phyloP scores from a whole-genome alignment of 2,329 filamentous ascomycete genomes.

The Colletotrichum graminicola region DNA sequence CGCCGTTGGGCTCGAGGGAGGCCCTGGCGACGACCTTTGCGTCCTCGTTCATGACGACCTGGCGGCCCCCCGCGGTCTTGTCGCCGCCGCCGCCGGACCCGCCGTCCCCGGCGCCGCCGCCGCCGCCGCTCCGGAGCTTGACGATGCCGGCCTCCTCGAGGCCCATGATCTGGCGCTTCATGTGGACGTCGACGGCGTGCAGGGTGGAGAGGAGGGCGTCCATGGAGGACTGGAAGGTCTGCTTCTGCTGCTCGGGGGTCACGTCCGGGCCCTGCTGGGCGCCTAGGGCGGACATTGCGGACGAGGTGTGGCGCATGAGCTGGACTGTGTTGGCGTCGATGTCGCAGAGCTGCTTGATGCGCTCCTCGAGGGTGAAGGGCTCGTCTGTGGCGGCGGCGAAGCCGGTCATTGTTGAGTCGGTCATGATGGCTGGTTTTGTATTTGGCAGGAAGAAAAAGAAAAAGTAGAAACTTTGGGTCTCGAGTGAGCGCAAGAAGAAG shows the following conservation, averaged over 20 bases:
- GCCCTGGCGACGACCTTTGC: slow-evolving; percentile 47
- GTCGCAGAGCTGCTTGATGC: slow-evolving; percentile 82
- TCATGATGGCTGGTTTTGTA: slow-evolving; percentile 13
- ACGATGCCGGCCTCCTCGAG: slow-evolving; percentile 87
- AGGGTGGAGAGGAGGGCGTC: slow-evolving; percentile 79
- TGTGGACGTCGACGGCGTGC: slow-evolving; percentile 78
- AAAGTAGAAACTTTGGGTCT: no score
- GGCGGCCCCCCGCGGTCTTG: slow-evolving; percentile 40
- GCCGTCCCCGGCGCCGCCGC: not conserved
- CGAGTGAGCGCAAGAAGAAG: no score
- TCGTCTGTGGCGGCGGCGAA: slow-evolving; percentile 50
- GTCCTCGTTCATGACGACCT: slow-evolving; percentile 44
- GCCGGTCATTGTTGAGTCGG: slow-evolving; percentile 37
- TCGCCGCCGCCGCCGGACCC: not conserved
- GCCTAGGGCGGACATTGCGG: slow-evolving; percentile 57
- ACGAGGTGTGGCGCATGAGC: slow-evolving; percentile 59
- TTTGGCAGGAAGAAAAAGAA: no score
- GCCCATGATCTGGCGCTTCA: slow-evolving; percentile 82
- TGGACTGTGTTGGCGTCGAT: slow-evolving; percentile 74
- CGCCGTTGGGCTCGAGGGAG: slow-evolving; percentile 66
- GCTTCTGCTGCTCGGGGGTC: slow-evolving; percentile 55
- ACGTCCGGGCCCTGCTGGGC: slow-evolving; percentile 59
- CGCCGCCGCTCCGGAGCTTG: slow-evolving; percentile 55
- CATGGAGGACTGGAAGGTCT: slow-evolving; percentile 69
- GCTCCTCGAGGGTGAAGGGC: slow-evolving; percentile 80